Base-by-base conservation (phyloP, 306 rosid species). In the Glycine soja region DNA sequence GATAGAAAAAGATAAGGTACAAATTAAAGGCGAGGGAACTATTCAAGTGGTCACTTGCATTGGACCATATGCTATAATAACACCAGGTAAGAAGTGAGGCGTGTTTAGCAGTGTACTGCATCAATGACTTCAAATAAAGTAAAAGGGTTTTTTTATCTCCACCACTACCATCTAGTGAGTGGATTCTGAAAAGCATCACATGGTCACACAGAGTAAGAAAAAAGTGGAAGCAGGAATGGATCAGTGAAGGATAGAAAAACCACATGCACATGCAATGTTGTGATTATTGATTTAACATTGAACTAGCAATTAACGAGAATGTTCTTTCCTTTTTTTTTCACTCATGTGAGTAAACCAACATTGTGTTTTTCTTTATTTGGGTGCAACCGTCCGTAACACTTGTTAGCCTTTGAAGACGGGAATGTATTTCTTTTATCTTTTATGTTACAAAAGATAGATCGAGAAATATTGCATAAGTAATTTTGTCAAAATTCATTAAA, bases 141-240 rank as follows among this genome's bases (percentile, higher is more conserved):
- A 4, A 80, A 68, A 78, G 71, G 51, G 1, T 24, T 0, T 24
- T 0, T 70, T 58, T 74, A 32, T 81, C 74, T 81, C 30, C 30
- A 24, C 30, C 30, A 24, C 30, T 77, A 61, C 24, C 65, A 24
- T 24, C 30, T 68, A 24, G 67, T 72, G 46, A 58, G 93, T 92
- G 95, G 90, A 10, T 83, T 92, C 97, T 94, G 94, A 88, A 92
- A 90, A 94, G 94, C 51, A 50, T 83, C 97, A 90, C 95, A 77
- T 91, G 95, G 81, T 43, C 43, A 40, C 30, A 24, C 76, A 10
- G 77, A 46, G 80, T 38, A 67, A 70, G 38, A 70, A 59, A 64
- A 84, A 82, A 57, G 78, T 54, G 59, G 61, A 67, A 79, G 76
- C 58, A 67, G 78, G 19, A 30, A 74, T 30, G 48, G 61, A 42